Evolutionary conservation across 2,329 filamentous ascomycete species (phyloP), one percentile per base, ranked within the genome.

Genomic region (Colletotrichum viniferum): DNA sequence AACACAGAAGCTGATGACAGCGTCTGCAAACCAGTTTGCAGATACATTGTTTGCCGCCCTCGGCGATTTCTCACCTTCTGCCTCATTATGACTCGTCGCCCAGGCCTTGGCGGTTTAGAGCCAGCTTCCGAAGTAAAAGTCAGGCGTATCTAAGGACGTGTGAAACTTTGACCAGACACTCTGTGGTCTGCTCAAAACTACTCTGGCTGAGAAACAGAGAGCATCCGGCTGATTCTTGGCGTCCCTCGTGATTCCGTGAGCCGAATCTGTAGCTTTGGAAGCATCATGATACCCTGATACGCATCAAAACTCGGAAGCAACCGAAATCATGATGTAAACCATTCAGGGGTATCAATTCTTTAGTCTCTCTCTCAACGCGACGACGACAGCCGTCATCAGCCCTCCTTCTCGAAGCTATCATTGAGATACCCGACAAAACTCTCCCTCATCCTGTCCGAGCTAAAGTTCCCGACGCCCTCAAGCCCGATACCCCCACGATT

Each of bases 401-500:
- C 87, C 73, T 91, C 90, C 79, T 90, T 88, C 77, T 91, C 90
- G 82, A 93, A 93, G 6, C 88, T 86, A 80, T 92, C 91, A 79
- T 94, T 94, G 62, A 94, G 83, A 84, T 93, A 94, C 26, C 89
- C 88, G 36, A 93, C 91, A 81, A 94, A 94, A 38, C 89, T 90
- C 81, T 92, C 90, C 76, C 89, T 87, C 79, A 94, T 87, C 78
- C 91, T 88, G 32, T 86, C 86, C 3, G 87, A 88, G 7, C 85
- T 86, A 82, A 92, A 84, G 77, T 88, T 90, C 2, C 89, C 88
- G 4, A 91, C 88, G 2, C 84, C 85, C 78, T 92, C 91, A 71
- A 88, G 85, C 62, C 87, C 92, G 75, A 91, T 96, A 81, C 88
- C 94, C 80, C 86, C 95, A 66, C 95, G 88, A 79, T 96, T 96